phyloP scores from a whole-genome alignment of 805 yeast genomes.

The Cyberlindnera mycetangii region DNA sequence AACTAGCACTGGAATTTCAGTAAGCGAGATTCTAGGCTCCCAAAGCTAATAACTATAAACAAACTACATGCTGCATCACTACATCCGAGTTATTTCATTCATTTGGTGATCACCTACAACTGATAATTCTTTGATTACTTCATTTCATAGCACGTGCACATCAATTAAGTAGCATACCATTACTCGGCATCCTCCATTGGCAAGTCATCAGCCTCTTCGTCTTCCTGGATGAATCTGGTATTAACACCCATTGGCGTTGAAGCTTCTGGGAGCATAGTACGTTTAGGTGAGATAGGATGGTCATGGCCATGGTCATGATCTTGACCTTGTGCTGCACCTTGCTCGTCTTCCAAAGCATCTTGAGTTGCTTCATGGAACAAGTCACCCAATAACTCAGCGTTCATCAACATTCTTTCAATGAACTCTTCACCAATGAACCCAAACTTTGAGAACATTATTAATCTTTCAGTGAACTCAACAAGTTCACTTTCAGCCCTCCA shows the following conservation, averaged over 20 bases:
- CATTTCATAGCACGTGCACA: background rate
- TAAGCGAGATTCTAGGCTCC: too few species aligned
- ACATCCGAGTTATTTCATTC: too few species aligned
- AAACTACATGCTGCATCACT: too few species aligned
- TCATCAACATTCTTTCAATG: conserved; percentile 35
- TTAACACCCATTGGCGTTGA: background rate
- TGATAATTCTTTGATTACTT: too few species aligned
- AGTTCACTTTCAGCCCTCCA: conserved; percentile 42
- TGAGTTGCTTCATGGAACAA: conserved; percentile 15
- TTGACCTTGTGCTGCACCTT: background rate
- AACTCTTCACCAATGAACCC: conserved; percentile 31
- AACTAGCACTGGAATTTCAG: too few species aligned
- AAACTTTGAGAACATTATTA: conserved; percentile 34
- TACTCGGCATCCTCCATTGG: background rate
- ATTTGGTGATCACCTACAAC: too few species aligned
- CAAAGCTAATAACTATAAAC: too few species aligned
- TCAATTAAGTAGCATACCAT: background rate
- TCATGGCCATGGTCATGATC: background rate
- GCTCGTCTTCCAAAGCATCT: conserved; percentile 1
- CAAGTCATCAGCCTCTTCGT: background rate
- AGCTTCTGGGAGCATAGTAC: background rate
- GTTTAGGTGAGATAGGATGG: background rate
- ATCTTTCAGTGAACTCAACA: conserved; percentile 39
- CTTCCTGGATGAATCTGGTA: too few species aligned
- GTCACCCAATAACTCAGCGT: conserved; percentile 35